Base-by-base conservation (phyloP, 495 filamentous ascomycete species). In the Terfezia claveryi region DNA sequence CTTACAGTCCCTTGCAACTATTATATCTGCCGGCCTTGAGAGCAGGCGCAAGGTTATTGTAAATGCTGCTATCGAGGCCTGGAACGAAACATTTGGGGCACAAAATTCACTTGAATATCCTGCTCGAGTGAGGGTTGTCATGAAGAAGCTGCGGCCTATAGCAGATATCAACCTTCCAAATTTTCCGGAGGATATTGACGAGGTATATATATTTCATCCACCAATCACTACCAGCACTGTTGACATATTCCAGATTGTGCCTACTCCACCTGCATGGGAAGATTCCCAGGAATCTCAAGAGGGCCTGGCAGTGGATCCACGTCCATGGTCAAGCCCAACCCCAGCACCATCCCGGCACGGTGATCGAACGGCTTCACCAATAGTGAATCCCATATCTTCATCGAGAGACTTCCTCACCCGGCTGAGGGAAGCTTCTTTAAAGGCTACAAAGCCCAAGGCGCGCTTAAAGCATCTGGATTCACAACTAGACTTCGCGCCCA, bases 401-500 rank as follows among this genome's bases (percentile, higher is more conserved):
- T 14, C 12, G 1, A 14, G 41, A 2, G 17, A 20, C 17, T 46
- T 46, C 41, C 41, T 46, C 14, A 27, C 16, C 23, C 50, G 50
- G 5, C 27, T 32, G 27, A 12, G 50, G 23, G 50, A 23, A 17
- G 23, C 16, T 5, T 32, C n/a, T 2, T 32, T 11, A 51, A 51
- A 51, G 41, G 14, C 51, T 27, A 14, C n/a, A 37, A 52, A n/a
- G 50, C 66, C 70, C 9, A 70, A 65, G 51, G 60, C 59, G 14
- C 74, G 70, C 23, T 67, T 77, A 32, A 74, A 79, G 32, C 85
- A 91, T 61, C 74, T 88, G 59, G 76, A 88, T 65, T 87, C 85
- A 6, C 83, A 88, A 58, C 72, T 89, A 37, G 72, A 85, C 49
- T 91, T 88, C 60, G 75, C 78, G 7, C 65, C 78, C 0, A 78